Percentiles rank a stretch among this genome's conserved stretches.
Conservation (phyloP, 805 yeast genomes). For the Wickerhamiella shivajii region DNA sequence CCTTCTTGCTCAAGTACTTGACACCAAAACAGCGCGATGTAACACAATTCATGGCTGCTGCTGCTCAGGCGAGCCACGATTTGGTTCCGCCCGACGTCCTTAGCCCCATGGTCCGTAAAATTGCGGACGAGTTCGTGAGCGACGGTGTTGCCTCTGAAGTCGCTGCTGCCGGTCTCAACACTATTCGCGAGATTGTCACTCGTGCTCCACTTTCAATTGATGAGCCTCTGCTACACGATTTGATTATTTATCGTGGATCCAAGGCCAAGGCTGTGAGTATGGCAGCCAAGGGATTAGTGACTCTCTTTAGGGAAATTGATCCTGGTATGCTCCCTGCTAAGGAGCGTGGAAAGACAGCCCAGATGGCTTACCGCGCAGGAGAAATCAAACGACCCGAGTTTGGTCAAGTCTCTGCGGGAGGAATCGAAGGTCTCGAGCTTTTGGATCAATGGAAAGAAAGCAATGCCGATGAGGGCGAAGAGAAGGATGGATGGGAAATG, state of each 20-base stretch:
- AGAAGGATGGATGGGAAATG: constrained; percentile 43
- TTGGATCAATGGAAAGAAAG: constrained; percentile 72
- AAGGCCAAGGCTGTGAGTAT: constrained; percentile 86
- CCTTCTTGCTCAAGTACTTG: constrained; percentile 73
- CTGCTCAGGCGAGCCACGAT: constrained; percentile 94
- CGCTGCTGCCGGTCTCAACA: constrained; percentile 94
- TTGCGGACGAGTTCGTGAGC: constrained; percentile 94
- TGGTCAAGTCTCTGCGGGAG: constrained; percentile 44
- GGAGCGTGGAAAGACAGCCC: constrained; percentile 86
- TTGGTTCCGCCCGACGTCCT: constrained; percentile 92
- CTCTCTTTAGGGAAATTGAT: constrained; percentile 84
- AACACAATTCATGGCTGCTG: constrained; percentile 91
- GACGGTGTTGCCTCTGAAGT: constrained; percentile 98
- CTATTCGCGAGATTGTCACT: constrained; percentile 81
- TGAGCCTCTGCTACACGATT: constrained; percentile 71
- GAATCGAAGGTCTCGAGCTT: constrained; percentile 83
- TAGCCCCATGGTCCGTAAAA: constrained; percentile 64
- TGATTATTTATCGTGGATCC: constrained; percentile 80
- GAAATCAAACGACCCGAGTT: constrained; percentile 31
- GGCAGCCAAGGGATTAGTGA: constrained; percentile 81
- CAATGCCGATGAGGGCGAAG: constrained; percentile 41
- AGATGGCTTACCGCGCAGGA: constrained; percentile 60
- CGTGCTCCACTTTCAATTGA: constrained; percentile 95
- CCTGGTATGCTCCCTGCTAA: constrained; percentile 86
- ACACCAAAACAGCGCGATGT: constrained; percentile 92